These are phyloP conservation scores for Pterocarpus santalinus DNA, from an alignment of 306 rosid genomes.

Conservation along the genomic window DNA sequence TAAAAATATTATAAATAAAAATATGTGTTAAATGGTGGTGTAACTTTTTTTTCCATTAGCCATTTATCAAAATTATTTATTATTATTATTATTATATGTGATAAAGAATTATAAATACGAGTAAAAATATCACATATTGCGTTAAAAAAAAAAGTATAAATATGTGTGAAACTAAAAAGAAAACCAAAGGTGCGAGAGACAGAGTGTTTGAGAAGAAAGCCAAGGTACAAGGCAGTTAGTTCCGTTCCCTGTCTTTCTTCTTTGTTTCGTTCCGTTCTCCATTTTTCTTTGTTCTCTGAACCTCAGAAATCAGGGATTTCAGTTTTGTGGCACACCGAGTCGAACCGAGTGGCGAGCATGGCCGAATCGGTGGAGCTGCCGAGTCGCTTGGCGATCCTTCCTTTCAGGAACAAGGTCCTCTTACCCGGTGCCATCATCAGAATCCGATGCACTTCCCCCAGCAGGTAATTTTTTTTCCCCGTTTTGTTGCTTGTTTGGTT, in stretches of 20 bases:
- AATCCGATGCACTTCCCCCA: constrained; percentile 96
- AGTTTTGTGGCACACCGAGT: constrained; percentile 24
- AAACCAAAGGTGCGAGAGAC: background rate
- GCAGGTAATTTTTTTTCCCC: constrained; percentile 61
- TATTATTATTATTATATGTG: no score
- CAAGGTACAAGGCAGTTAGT: background rate
- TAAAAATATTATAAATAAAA: no score
- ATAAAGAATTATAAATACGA: no score
- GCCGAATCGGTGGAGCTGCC: constrained; percentile 96
- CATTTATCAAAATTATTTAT: no score
- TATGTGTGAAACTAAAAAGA: background rate
- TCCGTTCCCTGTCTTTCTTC: background rate
- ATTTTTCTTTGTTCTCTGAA: background rate
- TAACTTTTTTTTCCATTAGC: no score
- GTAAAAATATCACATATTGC: no score
- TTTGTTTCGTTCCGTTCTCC: background rate
- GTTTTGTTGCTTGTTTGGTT: background rate
- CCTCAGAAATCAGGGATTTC: constrained; percentile 28
- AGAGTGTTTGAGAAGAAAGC: background rate
- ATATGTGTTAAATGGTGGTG: no score
- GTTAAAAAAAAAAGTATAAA: background rate
- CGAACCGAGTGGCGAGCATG: constrained; percentile 56
- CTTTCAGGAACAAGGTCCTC: constrained; percentile 96
- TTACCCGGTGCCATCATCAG: constrained; percentile 96
- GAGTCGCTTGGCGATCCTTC: constrained; percentile 95